Evolutionary conservation across 2,329 filamentous ascomycete species (phyloP).

Genomic region (Metarhizium album): DNA sequence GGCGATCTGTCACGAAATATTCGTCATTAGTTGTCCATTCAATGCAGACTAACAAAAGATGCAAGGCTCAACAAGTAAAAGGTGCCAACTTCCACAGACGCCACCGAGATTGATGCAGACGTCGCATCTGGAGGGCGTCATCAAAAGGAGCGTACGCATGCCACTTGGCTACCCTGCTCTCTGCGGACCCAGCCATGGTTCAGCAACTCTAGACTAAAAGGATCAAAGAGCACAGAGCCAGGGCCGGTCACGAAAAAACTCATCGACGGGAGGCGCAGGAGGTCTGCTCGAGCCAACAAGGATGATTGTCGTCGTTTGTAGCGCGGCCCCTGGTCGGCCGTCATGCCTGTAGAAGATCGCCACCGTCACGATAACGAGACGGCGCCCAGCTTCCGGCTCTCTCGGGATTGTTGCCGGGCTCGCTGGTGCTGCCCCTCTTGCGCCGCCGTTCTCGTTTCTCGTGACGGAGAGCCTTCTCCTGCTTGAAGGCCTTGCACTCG

Average conservation of each 20-base stretch:
- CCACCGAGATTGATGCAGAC: not conserved
- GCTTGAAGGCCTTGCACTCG: constrained; percentile 37
- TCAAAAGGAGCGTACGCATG: not conserved
- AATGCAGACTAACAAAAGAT: not conserved
- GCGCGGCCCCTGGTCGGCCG: constrained; percentile 31
- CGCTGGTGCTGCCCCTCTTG: constrained; percentile 11
- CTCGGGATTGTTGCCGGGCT: constrained; percentile 25
- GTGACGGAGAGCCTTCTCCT: constrained; percentile 39
- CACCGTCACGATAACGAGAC: constrained; percentile 25
- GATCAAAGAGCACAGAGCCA: not conserved
- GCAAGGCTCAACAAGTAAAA: too few relatives aligned
- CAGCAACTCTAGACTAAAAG: not conserved
- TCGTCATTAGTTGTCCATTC: constrained; percentile 8
- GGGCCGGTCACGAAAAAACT: not conserved
- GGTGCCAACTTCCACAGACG: not conserved
- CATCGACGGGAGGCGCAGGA: constrained; percentile 22
- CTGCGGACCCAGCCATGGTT: not conserved
- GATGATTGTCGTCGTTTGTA: constrained; percentile 36
- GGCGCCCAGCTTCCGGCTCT: constrained; percentile 36
- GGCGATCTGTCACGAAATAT: constrained; percentile 11
- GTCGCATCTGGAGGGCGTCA: too few relatives aligned
- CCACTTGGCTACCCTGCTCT: not conserved
- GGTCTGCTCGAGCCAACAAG: constrained; percentile 31
- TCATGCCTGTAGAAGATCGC: constrained; percentile 30
- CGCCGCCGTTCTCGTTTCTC: constrained; percentile 33